Evolutionary conservation across 1,139 yeast species (phyloP).

Genomic region (Zygosaccharomyces sapae): DNA sequence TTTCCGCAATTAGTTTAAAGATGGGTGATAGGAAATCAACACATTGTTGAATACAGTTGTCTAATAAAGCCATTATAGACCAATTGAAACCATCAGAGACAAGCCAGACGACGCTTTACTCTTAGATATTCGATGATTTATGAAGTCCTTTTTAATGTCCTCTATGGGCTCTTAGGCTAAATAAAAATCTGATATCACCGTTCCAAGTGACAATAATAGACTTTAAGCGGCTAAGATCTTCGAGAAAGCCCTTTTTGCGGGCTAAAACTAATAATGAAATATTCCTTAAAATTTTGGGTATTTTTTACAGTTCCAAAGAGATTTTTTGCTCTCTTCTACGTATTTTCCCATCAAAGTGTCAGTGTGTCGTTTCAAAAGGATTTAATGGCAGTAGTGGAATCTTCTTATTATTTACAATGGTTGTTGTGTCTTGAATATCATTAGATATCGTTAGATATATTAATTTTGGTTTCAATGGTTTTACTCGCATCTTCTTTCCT

Average conservation of each 20-base stretch:
- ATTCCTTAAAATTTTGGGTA: not conserved
- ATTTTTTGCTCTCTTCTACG: not conserved
- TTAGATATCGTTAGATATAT: too few species aligned
- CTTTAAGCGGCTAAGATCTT: not conserved
- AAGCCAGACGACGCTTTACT: not conserved
- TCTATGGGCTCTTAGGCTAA: not conserved
- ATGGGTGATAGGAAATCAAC: slow-evolving; percentile 9
- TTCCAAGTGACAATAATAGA: not conserved
- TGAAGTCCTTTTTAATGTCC: not conserved
- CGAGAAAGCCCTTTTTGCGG: not conserved
- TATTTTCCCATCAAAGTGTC: not conserved
- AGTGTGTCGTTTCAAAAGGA: not conserved
- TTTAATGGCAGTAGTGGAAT: too few species aligned
- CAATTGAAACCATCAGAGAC: not conserved
- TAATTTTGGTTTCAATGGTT: too few species aligned
- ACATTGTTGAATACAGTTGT: slow-evolving; percentile 11
- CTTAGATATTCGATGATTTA: not conserved
- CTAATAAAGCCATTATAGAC: slow-evolving; percentile 9
- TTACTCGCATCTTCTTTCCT: too few species aligned
- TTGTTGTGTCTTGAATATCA: too few species aligned
- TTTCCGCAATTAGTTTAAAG: slow-evolving; percentile 4
- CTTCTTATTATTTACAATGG: too few species aligned
- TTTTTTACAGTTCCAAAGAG: not conserved
- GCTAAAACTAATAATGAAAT: not conserved
- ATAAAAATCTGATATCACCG: not conserved